Base-by-base conservation (phyloP, 495 filamentous ascomycete species). In the Rusavskia elegans region DNA sequence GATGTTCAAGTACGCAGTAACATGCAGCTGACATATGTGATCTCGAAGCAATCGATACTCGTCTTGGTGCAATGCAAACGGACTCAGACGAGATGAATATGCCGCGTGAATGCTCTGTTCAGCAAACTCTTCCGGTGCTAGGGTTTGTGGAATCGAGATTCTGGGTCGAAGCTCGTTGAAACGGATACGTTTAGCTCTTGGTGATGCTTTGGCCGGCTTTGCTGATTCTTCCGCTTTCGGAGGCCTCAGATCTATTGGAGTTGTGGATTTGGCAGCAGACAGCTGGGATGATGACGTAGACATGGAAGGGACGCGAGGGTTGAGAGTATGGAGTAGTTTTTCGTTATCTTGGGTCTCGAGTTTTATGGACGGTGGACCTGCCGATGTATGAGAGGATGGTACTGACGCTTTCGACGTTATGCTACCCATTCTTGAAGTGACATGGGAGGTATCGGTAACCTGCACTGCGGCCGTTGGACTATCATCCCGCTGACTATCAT, bases 1-100 rank as follows among this genome's bases (percentile, higher is more conserved):
- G 53, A 99, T 95, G 66, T 95, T 96, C 30, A 99, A 68, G 64
- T 97, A 99, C n/a, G 84, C 83, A 10, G 92, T 94, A 51, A 97
- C 87, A 61, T 99, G 90, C 32, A 82, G 71, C 58, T 86, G 82
- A 62, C 82, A 93, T 53, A 99, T 79, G 64, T 92, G 80, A 37
- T 85, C 71, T 52, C 84, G 77, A 20, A 99, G 68, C 48, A 88
- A 76, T 54, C 75, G 64, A 63, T 95, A 89, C 62, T 99, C 92
- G 51, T 83, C 80, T n/a, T 72, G 73, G 66, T 96, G 89, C 16
- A 99, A 69, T 16, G 84, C 78, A 66, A 89, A 95, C 5, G 93
- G 92, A 56, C 90, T 87, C 4, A 99, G 73, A 48, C 92, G 77
- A 45, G 88, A 95, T 20, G 86, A 82, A 64, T 93, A 84, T 39